Conservation (phyloP, 1,284 basidiomycete species). For the Heimioporus retisporus region DNA sequence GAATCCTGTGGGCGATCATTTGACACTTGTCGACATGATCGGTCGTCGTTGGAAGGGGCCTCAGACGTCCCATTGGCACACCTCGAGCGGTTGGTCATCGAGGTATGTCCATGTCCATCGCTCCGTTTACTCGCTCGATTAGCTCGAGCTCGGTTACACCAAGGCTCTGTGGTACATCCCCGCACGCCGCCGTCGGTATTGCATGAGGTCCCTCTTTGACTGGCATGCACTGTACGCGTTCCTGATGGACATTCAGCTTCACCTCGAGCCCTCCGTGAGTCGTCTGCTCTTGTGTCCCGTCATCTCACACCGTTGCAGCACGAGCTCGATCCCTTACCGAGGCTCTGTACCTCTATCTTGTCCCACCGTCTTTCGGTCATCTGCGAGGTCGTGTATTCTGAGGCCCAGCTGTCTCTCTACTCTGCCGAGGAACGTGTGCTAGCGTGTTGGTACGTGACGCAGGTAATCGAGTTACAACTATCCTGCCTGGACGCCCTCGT, state of each 20-base stretch:
- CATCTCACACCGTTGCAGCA: slow-evolving; percentile 26
- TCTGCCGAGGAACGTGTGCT: slow-evolving; percentile 71
- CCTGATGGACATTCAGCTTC: slow-evolving; percentile 50
- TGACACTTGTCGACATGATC: slow-evolving; percentile 53
- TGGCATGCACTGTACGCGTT: slow-evolving; percentile 72
- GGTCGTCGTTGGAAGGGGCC: slow-evolving; percentile 49
- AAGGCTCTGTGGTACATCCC: slow-evolving; percentile 75
- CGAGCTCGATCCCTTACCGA: slow-evolving; percentile 48
- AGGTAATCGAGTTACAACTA: slow-evolving; percentile 67
- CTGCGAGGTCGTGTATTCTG: slow-evolving; percentile 77
- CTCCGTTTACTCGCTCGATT: slow-evolving; percentile 1
- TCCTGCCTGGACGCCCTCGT: slow-evolving; percentile 62
- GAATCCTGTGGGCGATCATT: slow-evolving; percentile 71
- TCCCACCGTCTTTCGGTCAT: slow-evolving; percentile 70
- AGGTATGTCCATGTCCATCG: slow-evolving; percentile 49
- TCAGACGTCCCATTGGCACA: slow-evolving; percentile 48
- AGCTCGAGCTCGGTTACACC: slow-evolving; percentile 70
- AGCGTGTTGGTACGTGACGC: slow-evolving; percentile 78
- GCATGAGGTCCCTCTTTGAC: slow-evolving; percentile 68
- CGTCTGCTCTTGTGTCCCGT: neutral
- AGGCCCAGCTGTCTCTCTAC: slow-evolving; percentile 84
- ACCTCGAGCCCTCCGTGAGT: slow-evolving; percentile 47
- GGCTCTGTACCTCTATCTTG: slow-evolving; percentile 54
- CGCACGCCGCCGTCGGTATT: slow-evolving; percentile 69
- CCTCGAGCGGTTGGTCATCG: slow-evolving; percentile 65